Percentiles rank a stretch among this genome's conserved stretches.
These are phyloP conservation scores for Plasmodium blacklocki DNA, from an alignment of 169 alveolate species.

Conservation along the genomic window DNA sequence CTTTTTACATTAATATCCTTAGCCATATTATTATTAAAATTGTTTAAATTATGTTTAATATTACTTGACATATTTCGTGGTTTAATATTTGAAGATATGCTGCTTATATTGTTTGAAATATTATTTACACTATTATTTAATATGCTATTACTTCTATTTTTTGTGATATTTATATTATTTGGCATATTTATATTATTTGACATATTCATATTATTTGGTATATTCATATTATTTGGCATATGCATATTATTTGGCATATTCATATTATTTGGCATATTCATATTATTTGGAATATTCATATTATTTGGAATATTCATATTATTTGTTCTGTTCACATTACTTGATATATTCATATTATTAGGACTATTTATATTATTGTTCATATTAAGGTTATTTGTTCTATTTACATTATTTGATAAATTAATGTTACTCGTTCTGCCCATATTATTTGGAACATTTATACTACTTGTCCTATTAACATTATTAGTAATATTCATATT, in stretches of 20 bases:
- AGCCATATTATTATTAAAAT: not conserved
- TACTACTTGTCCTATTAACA: not conserved
- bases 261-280: no score
- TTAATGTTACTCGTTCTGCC: not conserved
- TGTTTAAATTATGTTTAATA: not conserved
- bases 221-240: no score
- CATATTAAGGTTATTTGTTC: not conserved
- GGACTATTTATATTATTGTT: not conserved
- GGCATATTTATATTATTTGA: no score
- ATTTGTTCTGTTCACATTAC: not conserved
- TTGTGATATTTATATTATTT: no score
- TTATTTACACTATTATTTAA: no score
- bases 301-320: not conserved
- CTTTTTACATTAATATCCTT: slow-evolving; percentile 24
- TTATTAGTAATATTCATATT: slow-evolving; percentile 28
- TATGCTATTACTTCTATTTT: no score
- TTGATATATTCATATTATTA: slow-evolving; percentile 13
- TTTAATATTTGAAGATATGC: no score
- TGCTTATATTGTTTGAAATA: no score
- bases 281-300: not conserved
- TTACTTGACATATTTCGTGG: not conserved
- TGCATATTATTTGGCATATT: no score
- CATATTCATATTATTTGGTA: no score
- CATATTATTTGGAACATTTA: slow-evolving; percentile 11
- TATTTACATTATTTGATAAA: no score